These are phyloP conservation scores for Amphicarpaea edgeworthii DNA, from an alignment of 306 rosid species.

Conservation along the genomic window DNA sequence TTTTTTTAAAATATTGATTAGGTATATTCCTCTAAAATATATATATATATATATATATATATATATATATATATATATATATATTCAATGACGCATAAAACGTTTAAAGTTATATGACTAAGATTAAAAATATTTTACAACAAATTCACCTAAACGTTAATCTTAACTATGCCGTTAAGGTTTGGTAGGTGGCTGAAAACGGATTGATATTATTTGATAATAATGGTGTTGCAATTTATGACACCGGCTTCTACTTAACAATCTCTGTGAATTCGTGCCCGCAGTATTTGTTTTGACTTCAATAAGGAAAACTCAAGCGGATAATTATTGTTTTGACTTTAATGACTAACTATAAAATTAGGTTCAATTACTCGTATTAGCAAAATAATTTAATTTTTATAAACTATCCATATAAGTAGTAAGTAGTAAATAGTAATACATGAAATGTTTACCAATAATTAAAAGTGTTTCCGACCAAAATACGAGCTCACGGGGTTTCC, in stretches of 20 bases:
- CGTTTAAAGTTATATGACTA: background rate
- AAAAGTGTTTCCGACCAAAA: too few relatives aligned
- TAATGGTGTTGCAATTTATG: background rate
- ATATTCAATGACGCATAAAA: background rate
- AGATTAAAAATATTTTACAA: background rate
- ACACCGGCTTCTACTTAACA: slow-evolving; percentile 1
- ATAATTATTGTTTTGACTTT: background rate
- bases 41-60: too few relatives aligned
- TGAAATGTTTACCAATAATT: too few relatives aligned
- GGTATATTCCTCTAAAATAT: too few relatives aligned
- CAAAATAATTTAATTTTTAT: background rate
- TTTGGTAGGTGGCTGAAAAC: slow-evolving; percentile 14
- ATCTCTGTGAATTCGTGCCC: background rate
- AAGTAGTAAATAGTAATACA: too few relatives aligned
- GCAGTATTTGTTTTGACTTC: background rate
- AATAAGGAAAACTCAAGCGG: background rate
- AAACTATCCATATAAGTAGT: too few relatives aligned
- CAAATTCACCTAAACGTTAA: background rate
- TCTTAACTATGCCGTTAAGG: slow-evolving; percentile 20
- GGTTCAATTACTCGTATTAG: background rate
- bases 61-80: too few relatives aligned
- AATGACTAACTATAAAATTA: background rate
- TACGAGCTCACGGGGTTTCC: too few relatives aligned
- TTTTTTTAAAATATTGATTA: too few relatives aligned
- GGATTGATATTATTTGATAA: background rate